Evolutionary conservation across 2,329 filamentous ascomycete genomes (phyloP).

Genomic region (Penicillium sclerotiorum): DNA sequence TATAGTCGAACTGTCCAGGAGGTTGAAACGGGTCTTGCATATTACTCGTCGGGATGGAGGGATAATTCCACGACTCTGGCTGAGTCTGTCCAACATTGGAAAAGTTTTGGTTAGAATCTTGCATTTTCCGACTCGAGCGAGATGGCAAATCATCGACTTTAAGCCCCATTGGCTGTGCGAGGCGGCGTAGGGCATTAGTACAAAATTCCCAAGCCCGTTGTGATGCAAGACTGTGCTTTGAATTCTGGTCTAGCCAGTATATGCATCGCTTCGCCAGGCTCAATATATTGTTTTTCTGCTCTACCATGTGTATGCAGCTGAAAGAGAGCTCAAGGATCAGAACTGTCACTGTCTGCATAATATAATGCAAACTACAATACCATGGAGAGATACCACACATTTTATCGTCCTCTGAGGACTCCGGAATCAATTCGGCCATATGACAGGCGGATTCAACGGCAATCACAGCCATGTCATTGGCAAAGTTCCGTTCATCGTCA

Average conservation of each 20-base stretch:
- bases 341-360: slow-evolving; percentile 43
- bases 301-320: slow-evolving; percentile 36
- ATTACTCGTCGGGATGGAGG: not conserved
- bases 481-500: slow-evolving; percentile 26
- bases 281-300: slow-evolving; percentile 32
- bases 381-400: slow-evolving; percentile 39
- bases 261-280: slow-evolving; percentile 37
- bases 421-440: slow-evolving; percentile 40
- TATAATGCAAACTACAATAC: slow-evolving; percentile 45
- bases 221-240: slow-evolving; percentile 32
- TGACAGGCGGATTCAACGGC: slow-evolving; percentile 37
- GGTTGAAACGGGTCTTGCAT: not conserved
- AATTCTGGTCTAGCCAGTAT: slow-evolving; percentile 39
- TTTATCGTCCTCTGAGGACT: slow-evolving; percentile 33
- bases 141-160: slow-evolving; percentile 8
- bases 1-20: not conserved
- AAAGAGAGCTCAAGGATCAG: slow-evolving; percentile 43
- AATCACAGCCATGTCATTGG: slow-evolving; percentile 17
- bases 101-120: not conserved
- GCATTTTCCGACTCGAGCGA: not conserved
- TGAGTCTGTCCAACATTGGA: not conserved
- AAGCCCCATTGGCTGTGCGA: slow-evolving; percentile 21
- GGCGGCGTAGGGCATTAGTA: slow-evolving; percentile 23
- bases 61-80: not conserved
- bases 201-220: slow-evolving; percentile 37